Conservation (phyloP, 2,329 filamentous ascomycete genomes). For the Trichophyton schoenleinii region DNA sequence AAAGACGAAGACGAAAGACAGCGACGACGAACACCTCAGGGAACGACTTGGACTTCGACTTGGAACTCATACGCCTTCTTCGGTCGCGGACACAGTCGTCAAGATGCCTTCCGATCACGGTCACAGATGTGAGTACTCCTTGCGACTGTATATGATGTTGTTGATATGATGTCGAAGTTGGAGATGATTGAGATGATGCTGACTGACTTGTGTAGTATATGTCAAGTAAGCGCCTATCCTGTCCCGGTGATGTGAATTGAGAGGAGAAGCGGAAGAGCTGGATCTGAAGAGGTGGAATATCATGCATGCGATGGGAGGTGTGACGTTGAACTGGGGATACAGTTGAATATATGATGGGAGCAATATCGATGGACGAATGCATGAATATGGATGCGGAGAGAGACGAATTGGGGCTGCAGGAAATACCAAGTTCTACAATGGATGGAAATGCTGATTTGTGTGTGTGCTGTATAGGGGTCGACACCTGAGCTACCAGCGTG, state of each 20-base stretch:
- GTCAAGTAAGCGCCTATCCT: constrained; percentile 60
- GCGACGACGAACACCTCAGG: background rate
- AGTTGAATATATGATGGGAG: background rate
- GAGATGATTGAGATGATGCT: background rate
- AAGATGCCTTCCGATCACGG: constrained; percentile 81
- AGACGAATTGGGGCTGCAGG: too few relatives aligned
- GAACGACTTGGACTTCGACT: background rate
- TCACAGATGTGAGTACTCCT: constrained; percentile 63
- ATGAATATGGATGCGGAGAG: background rate
- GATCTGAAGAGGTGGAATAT: background rate
- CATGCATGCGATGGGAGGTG: background rate
- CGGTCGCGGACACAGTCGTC: constrained; percentile 27
- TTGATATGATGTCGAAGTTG: background rate
- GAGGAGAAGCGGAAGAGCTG: background rate
- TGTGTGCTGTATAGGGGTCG: constrained; percentile 56
- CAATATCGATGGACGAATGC: background rate
- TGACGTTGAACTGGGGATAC: too few relatives aligned
- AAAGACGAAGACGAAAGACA: constrained; percentile 5
- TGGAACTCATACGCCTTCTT: background rate
- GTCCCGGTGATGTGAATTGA: background rate
- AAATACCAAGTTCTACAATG: too few relatives aligned
- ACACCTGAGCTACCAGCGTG: constrained; percentile 95
- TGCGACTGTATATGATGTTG: background rate
- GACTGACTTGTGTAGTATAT: constrained; percentile 48
- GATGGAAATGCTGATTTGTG: constrained; percentile 10